Percentiles rank a stretch among this genome's conserved stretches.
Conservation (phyloP, 805 yeast species). For the Starmerella asiatica region DNA sequence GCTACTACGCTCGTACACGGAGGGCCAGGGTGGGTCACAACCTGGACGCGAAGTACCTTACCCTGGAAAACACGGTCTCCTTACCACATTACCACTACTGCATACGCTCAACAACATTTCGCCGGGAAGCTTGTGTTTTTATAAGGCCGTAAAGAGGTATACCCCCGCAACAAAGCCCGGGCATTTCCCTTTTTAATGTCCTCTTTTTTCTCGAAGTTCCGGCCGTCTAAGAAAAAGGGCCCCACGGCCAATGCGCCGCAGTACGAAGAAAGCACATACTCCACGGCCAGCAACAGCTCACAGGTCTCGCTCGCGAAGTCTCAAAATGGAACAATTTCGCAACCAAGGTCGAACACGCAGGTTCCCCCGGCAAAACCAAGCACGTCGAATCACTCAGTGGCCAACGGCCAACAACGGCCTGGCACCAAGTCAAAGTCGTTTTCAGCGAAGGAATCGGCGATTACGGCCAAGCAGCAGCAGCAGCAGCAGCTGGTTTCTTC, state of each 20-base stretch:
- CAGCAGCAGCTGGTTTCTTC: not conserved
- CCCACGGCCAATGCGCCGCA: not conserved
- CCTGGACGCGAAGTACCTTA: too few species aligned
- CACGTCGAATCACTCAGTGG: not conserved
- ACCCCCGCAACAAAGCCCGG: too few species aligned
- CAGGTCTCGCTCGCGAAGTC: slow-evolving; percentile 10
- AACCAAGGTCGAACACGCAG: not conserved
- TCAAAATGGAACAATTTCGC: slow-evolving; percentile 7
- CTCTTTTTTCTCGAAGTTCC: slow-evolving; percentile 16
- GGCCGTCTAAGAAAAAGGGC: slow-evolving; percentile 14
- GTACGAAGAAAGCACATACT: slow-evolving; percentile 1
- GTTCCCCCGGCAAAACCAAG: not conserved
- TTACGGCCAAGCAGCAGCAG: slow-evolving; percentile 1
- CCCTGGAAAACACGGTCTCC: too few species aligned
- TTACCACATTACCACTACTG: too few species aligned
- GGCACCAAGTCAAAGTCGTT: not conserved
- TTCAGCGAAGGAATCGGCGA: not conserved
- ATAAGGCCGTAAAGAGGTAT: too few species aligned
- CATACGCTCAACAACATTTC: too few species aligned
- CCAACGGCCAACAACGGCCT: not conserved
- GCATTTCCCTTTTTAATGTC: too few species aligned
- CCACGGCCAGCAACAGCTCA: slow-evolving; percentile 13
- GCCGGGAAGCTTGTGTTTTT: too few species aligned
- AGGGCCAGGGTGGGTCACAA: too few species aligned
- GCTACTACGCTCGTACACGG: too few species aligned